Evolutionary conservation across 192 early-diverging fungal genomes (phyloP).

Genomic region (Mycoemilia scoparia): DNA sequence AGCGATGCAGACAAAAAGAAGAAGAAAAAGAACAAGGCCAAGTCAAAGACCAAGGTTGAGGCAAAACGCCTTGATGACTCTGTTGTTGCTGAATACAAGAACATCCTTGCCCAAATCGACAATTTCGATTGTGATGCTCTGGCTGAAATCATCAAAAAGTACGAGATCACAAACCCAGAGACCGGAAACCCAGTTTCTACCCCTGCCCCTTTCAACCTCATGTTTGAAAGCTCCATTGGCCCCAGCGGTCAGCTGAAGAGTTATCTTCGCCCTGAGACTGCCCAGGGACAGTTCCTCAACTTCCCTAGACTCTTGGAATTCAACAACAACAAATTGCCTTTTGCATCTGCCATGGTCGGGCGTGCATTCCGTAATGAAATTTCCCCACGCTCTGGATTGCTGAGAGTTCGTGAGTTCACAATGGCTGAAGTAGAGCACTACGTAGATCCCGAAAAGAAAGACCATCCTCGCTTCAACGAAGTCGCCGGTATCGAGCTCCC

Average conservation of each 20-base stretch:
- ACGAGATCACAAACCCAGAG: slow-evolving; percentile 78
- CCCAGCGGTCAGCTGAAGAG: slow-evolving; percentile 90
- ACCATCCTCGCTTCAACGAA: slow-evolving; percentile 79
- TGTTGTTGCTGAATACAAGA: slow-evolving; percentile 52
- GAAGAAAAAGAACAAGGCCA: slow-evolving; percentile 52
- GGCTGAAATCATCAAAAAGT: slow-evolving; percentile 60
- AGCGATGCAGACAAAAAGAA: slow-evolving; percentile 14
- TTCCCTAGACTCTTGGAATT: slow-evolving; percentile 92
- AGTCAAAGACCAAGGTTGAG: slow-evolving; percentile 43
- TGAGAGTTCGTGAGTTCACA: slow-evolving; percentile 94
- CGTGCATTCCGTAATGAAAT: slow-evolving; percentile 99
- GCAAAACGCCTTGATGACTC: slow-evolving; percentile 42
- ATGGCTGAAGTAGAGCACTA: slow-evolving; percentile 99
- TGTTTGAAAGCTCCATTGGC: slow-evolving; percentile 96
- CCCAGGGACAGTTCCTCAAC: slow-evolving; percentile 99
- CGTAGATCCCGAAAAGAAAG: slow-evolving; percentile 85
- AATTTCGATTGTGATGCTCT: slow-evolving; percentile 83
- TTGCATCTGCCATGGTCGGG: slow-evolving; percentile 94
- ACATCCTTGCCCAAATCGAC: slow-evolving; percentile 86
- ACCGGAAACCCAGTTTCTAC: slow-evolving; percentile 79
- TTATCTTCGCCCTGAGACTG: slow-evolving; percentile 96
- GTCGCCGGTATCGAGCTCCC: slow-evolving; percentile 57
- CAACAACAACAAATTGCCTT: slow-evolving; percentile 98
- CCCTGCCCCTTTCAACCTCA: slow-evolving; percentile 93
- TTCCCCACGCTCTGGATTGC: slow-evolving; percentile 78